These are phyloP conservation scores for Pyricularia sp. DNA, from an alignment of 2,329 filamentous ascomycete genomes.

Conservation along the genomic window DNA sequence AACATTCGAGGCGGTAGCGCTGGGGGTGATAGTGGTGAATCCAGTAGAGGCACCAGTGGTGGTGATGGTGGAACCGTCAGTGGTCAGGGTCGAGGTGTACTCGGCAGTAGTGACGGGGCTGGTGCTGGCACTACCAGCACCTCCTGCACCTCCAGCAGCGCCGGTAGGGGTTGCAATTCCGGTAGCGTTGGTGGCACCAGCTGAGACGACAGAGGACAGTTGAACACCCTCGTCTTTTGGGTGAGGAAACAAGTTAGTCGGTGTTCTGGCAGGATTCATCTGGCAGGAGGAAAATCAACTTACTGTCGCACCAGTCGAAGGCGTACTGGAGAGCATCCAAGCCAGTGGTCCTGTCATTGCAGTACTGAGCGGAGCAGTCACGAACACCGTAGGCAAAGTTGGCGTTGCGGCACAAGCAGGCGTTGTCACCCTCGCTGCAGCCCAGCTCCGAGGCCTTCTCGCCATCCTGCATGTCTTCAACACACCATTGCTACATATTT, in stretches of 20 bases:
- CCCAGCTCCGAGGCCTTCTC: slow-evolving; percentile 32
- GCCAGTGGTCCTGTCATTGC: slow-evolving; percentile 23
- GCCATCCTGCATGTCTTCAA: slow-evolving; percentile 36
- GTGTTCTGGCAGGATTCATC: background rate
- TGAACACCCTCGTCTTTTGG: background rate
- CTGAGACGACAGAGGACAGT: slow-evolving; percentile 1
- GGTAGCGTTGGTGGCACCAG: slow-evolving; percentile 14
- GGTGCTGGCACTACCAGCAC: background rate
- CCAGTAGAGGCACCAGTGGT: slow-evolving; percentile 5
- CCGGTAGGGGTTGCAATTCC: slow-evolving; percentile 9
- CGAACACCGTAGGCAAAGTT: slow-evolving; percentile 40
- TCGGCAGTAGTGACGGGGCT: background rate
- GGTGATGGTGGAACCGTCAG: background rate
- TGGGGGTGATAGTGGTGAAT: slow-evolving; percentile 6
- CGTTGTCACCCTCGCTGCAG: slow-evolving; percentile 30
- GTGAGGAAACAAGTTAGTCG: background rate
- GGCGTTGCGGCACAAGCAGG: slow-evolving; percentile 36
- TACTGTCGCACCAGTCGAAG: slow-evolving; percentile 27
- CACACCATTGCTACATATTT: slow-evolving; percentile 22
- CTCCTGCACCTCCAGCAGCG: slow-evolving; percentile 2
- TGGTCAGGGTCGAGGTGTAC: background rate
- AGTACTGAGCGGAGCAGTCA: slow-evolving; percentile 38
- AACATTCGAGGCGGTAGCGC: slow-evolving; percentile 8
- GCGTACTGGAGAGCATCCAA: slow-evolving; percentile 28
- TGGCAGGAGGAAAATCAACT: background rate